Conservation (phyloP, 768 basidiomycete genomes). For the Cyclocybe aegerita region DNA sequence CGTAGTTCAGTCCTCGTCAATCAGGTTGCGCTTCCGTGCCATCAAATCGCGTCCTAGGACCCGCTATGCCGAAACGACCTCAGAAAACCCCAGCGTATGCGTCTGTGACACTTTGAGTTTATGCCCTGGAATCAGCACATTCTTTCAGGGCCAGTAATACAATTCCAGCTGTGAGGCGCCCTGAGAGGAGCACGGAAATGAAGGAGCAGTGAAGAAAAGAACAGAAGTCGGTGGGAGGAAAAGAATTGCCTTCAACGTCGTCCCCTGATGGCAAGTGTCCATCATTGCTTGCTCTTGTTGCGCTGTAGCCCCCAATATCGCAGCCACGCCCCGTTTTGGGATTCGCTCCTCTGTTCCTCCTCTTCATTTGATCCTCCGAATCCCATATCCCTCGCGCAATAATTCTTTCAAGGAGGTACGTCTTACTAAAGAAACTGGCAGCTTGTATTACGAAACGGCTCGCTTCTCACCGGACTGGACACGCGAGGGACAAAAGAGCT, state of each 20-base stretch:
- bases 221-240: no score
- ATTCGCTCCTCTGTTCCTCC: no score
- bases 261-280: background rate
- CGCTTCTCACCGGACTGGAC: no score
- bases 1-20: slow-evolving; percentile 27
- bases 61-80: background rate
- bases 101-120: slow-evolving; percentile 14
- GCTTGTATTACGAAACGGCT: no score
- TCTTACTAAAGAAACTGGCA: no score
- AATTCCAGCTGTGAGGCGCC: background rate
- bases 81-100: slow-evolving; percentile 2
- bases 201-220: background rate
- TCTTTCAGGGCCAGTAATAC: background rate
- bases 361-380: no score
- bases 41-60: slow-evolving; percentile 5
- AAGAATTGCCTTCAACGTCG: background rate
- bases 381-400: no score
- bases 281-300: no score
- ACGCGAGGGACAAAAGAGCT: no score
- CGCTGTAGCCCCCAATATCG: no score
- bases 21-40: slow-evolving; percentile 27
- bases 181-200: background rate
- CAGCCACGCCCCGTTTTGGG: no score
- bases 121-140: background rate
- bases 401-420: no score